Conservation (phyloP, 768 basidiomycete species). For the Pleurotus platypus region DNA sequence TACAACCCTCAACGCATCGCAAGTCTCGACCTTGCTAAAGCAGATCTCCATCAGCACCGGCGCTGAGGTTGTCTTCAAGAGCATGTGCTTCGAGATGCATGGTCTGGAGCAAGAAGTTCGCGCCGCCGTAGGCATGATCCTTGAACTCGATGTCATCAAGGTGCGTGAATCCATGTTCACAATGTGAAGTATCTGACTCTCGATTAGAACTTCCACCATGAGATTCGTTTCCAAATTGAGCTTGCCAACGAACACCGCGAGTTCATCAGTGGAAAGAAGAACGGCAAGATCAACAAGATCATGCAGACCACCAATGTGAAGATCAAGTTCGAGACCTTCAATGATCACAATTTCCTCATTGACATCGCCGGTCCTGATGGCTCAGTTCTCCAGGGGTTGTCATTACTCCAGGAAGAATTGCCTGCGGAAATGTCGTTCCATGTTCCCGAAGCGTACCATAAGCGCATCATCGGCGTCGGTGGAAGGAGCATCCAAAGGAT, state of each 20-base stretch:
- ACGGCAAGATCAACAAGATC: constrained; percentile 99
- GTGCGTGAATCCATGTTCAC: constrained; percentile 31
- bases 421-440: constrained; percentile 99
- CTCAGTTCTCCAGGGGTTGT: constrained; percentile 85
- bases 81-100: constrained; percentile 96
- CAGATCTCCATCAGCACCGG: constrained; percentile 84
- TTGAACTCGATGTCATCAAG: constrained; percentile 92
- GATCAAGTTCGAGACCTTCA: constrained; percentile 99
- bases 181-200: neutral
- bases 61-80: constrained; percentile 94
- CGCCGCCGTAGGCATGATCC: constrained; percentile 76
- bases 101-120: constrained; percentile 91
- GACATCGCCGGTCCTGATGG: constrained; percentile 83
- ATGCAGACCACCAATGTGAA: constrained; percentile 97
- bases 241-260: constrained; percentile 97
- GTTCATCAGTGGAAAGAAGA: constrained; percentile 99
- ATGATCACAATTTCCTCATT: constrained; percentile 92
- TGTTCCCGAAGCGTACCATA: constrained; percentile 97
- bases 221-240: constrained; percentile 98
- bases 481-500: constrained; percentile 98
- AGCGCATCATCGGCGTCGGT: constrained; percentile 97
- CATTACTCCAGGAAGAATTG: constrained; percentile 92
- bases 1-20: constrained; percentile 72
- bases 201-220: constrained; percentile 84
- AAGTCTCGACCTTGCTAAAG: constrained; percentile 82